phyloP scores from a whole-genome alignment of 352 stramenopile species.

The Globisporangium recalcitrans region DNA sequence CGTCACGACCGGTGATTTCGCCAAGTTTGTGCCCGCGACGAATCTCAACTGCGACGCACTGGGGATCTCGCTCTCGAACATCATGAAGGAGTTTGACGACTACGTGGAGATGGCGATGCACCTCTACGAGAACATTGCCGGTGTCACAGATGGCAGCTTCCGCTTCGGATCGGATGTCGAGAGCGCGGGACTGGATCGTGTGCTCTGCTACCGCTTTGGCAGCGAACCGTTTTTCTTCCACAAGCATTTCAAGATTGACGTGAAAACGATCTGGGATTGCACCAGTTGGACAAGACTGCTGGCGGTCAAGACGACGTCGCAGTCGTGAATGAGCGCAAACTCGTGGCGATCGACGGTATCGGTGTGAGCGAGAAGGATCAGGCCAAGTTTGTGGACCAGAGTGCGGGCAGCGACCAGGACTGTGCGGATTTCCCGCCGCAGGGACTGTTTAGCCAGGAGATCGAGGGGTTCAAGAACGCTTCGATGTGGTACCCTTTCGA shows the following conservation, averaged over 20 bases:
- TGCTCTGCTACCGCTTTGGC: constrained; percentile 62
- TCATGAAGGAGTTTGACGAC: constrained; percentile 66
- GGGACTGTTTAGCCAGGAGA: constrained; percentile 27
- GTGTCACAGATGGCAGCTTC: constrained; percentile 41
- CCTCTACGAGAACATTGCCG: constrained; percentile 49
- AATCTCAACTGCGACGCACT: constrained; percentile 29
- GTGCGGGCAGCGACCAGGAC: constrained; percentile 19
- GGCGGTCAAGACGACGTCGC: constrained; percentile 33
- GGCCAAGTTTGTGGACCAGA: constrained; percentile 44
- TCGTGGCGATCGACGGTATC: constrained; percentile 48
- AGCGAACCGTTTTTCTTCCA: constrained; percentile 53
- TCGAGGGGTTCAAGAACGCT: constrained; percentile 34
- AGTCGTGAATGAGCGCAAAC: constrained; percentile 55
- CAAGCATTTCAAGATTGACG: constrained; percentile 42
- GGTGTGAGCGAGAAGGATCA: constrained; percentile 42
- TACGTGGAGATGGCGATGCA: constrained; percentile 60
- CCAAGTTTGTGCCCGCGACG: constrained; percentile 46
- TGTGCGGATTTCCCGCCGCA: constrained; percentile 33
- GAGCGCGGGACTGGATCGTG: constrained; percentile 33
- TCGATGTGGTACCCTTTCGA: constrained; percentile 58
- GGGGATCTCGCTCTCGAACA: constrained; percentile 41
- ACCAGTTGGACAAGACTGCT: constrained; percentile 17
- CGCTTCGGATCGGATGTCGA: constrained; percentile 27
- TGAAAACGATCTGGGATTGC: constrained; percentile 56
- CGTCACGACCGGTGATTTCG: constrained; percentile 46